Evolutionary conservation across 768 basidiomycete genomes (phyloP).

Genomic region (Porpolomopsis calyptriformis): DNA sequence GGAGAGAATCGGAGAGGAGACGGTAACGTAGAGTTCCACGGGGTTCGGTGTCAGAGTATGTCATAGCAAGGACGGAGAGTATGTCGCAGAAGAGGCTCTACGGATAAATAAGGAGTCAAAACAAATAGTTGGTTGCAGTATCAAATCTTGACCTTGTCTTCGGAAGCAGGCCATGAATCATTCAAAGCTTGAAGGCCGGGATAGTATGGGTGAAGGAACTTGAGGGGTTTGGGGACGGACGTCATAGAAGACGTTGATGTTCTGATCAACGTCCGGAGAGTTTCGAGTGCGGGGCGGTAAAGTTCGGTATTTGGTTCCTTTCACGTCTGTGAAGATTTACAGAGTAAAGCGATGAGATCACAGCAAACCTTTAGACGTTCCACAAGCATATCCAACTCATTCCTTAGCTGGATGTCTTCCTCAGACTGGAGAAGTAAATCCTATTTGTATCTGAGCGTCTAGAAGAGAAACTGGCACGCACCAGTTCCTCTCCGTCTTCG

Average conservation of each 20-base stretch:
- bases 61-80: constrained; percentile 97
- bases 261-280: constrained; percentile 83
- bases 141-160: constrained; percentile 50
- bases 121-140: not conserved
- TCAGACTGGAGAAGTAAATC: constrained; percentile 53
- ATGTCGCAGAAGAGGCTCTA: constrained; percentile 95
- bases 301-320: constrained; percentile 84
- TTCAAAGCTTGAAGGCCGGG: constrained; percentile 77
- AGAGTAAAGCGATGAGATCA: not conserved
- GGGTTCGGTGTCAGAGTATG: constrained; percentile 95
- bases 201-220: constrained; percentile 94
- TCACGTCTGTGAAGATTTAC: constrained; percentile 12
- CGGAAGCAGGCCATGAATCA: constrained; percentile 68
- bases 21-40: constrained; percentile 93
- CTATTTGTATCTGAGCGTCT: not conserved
- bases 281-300: constrained; percentile 86
- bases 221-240: constrained; percentile 95
- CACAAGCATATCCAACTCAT: constrained; percentile 93
- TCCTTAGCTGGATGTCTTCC: constrained; percentile 87
- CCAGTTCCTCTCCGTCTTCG: constrained; percentile 69
- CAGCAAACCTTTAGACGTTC: constrained; percentile 76
- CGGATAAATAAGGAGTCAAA: not conserved
- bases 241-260: constrained; percentile 99
- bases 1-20: constrained; percentile 64
- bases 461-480: constrained; percentile 30